phyloP scores from a whole-genome alignment of 768 basidiomycete genomes.

The Daedaleopsis sinensis region DNA sequence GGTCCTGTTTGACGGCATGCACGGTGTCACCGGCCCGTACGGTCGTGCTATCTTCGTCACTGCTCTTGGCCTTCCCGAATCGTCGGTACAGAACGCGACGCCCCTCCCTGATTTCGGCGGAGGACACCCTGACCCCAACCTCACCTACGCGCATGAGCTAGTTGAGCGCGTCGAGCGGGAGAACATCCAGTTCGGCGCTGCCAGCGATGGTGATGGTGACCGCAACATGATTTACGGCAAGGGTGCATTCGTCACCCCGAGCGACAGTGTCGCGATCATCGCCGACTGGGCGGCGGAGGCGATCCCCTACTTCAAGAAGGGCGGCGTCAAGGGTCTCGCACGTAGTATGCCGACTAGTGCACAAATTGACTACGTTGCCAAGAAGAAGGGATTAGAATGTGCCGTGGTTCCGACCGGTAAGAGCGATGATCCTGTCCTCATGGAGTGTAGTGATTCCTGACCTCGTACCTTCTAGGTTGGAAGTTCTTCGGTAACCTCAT shows the following conservation, averaged over 20 bases:
- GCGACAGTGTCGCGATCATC: constrained; percentile 97
- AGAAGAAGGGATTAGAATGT: constrained; percentile 89
- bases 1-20: constrained; percentile 93
- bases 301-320: constrained; percentile 90
- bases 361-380: constrained; percentile 94
- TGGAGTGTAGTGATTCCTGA: not conserved
- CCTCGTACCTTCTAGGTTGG: constrained; percentile 65
- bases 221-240: constrained; percentile 99
- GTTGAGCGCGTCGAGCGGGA: constrained; percentile 90
- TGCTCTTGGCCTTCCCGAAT: constrained; percentile 76
- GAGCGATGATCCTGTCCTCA: constrained; percentile 20
- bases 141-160: constrained; percentile 94
- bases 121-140: constrained; percentile 97
- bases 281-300: constrained; percentile 89
- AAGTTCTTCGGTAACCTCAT: constrained; percentile 99
- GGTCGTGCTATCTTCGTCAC: constrained; percentile 86
- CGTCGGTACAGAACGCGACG: constrained; percentile 87
- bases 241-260: constrained; percentile 97
- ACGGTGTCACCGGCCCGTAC: constrained; percentile 98
- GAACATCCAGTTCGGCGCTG: constrained; percentile 91
- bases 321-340: constrained; percentile 93
- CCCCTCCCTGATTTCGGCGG: constrained; percentile 97
- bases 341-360: constrained; percentile 98
- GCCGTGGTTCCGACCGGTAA: constrained; percentile 96
- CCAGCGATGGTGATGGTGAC: constrained; percentile 97